Conservation (phyloP, 768 basidiomycete genomes). For the Sporobolomyces pararoseus region DNA sequence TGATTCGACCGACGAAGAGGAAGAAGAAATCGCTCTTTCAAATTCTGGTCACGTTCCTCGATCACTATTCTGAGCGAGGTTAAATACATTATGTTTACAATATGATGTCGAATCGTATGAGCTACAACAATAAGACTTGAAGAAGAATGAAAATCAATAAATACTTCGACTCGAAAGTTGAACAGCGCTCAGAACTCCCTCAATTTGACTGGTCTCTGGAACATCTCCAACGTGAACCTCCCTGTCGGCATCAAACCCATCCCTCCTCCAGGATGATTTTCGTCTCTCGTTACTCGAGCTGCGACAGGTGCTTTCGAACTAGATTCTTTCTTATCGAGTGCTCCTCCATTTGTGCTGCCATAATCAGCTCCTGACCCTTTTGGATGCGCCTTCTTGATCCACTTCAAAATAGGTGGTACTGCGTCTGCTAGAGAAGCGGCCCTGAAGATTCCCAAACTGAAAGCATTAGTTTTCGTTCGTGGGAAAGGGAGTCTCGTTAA, state of each 20-base stretch:
- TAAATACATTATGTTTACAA: too few species aligned
- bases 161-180: not conserved
- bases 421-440: slow-evolving; percentile 31
- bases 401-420: slow-evolving; percentile 20
- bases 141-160: not conserved
- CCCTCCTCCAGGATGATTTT: slow-evolving; percentile 23
- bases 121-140: not conserved
- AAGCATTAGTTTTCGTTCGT: too few species aligned
- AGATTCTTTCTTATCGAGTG: slow-evolving; percentile 5
- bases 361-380: not conserved
- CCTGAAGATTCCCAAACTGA: not conserved
- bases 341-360: not conserved
- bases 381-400: slow-evolving; percentile 28
- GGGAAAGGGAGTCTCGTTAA: too few species aligned
- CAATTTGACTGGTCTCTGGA: slow-evolving; percentile 21
- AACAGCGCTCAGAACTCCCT: slow-evolving; percentile 14
- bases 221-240: slow-evolving; percentile 30
- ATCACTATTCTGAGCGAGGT: too few species aligned
- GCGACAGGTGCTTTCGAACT: slow-evolving; percentile 7
- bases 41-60: too few species aligned
- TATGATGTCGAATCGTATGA: too few species aligned
- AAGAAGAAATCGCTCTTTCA: not conserved
- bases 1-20: not conserved
- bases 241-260: slow-evolving; percentile 24
- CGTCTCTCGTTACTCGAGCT: slow-evolving; percentile 9